Evolutionary conservation across 768 basidiomycete genomes (phyloP), one percentile per base, ranked within the genome.

Genomic region (Lyophyllum decastes): DNA sequence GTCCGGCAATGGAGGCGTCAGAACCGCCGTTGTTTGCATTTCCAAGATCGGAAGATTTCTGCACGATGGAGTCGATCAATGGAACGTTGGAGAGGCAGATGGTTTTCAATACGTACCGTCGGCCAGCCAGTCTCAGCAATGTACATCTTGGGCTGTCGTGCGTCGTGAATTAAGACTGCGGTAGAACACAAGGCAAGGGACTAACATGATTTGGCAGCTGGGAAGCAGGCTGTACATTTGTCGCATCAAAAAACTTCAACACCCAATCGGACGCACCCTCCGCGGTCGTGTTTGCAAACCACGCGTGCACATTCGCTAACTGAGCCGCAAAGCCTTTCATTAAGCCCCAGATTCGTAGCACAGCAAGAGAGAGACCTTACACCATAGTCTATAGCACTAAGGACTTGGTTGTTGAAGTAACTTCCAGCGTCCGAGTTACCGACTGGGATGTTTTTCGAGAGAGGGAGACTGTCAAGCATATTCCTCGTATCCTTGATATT

Each of bases 91-190:
- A 33, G 44, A 10, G 43, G 8, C 24, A 26, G 57, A 7, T 34
- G 25, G 21, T n/a, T n/a, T n/a, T n/a, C 11, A 7, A 46, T 7
- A 44, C 41, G 35, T 72, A 90, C 89, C 49, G 90, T 82, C 30
- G 92, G 82, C 82, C 82, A 79, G 26, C 92, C 92, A 22, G 95
- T 97, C 76, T 99, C 97, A 1, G 95, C 95, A 62, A 98, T 95
- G 73, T 86, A 95, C 82, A 93, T 87, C 50, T 80, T 72, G 2
- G 95, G 94, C 58, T 78, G 46, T 38, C 16, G 46, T 21, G 44
- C 16, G 11, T 33, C 19, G n/a, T 25, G 44, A 43, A 33, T 55
- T 14, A 54, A 52, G 50, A 8, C 34, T 55, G 24, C 57, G 59
- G 17, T 43, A 54, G 12, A 19, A 21, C 17, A n/a, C 22, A 8